A percentile compares a stretch with the other conserved stretches of the same genome.
phyloP scores from a whole-genome alignment of 768 basidiomycete genomes.

The Ramaria sp. region DNA sequence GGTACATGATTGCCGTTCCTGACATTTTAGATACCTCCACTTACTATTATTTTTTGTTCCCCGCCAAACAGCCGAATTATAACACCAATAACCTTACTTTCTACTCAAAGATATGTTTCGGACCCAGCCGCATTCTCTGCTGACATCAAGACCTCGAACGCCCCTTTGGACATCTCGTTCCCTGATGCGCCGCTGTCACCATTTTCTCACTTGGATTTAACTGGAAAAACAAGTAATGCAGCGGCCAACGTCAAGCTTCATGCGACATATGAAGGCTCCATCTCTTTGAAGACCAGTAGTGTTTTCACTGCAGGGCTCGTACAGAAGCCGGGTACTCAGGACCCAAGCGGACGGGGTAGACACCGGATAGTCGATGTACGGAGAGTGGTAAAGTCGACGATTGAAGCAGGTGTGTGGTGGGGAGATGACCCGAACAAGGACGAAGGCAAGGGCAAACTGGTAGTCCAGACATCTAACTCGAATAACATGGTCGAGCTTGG shows the following conservation, averaged over 20 bases:
- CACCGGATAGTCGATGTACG: not conserved
- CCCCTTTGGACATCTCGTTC: slow-evolving; percentile 20
- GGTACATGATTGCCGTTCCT: not conserved
- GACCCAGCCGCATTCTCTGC: slow-evolving; percentile 19
- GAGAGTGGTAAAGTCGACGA: not conserved
- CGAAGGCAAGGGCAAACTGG: not conserved
- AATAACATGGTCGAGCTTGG: not conserved
- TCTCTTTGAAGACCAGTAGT: slow-evolving; percentile 19
- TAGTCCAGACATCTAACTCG: slow-evolving; percentile 2
- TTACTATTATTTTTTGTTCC: not conserved
- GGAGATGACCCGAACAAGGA: slow-evolving; percentile 1
- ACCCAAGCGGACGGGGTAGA: slow-evolving; percentile 3
- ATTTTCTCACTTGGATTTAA: slow-evolving; percentile 21
- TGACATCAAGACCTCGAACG: slow-evolving; percentile 20
- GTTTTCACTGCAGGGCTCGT: not conserved
- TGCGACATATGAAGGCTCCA: slow-evolving; percentile 32
- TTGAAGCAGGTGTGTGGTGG: slow-evolving; percentile 5
- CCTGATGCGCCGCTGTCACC: slow-evolving; percentile 20
- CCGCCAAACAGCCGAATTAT: not conserved
- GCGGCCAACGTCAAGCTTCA: slow-evolving; percentile 20
- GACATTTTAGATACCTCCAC: not conserved
- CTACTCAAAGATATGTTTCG: not conserved
- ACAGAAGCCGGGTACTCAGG: not conserved
- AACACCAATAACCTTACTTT: slow-evolving; percentile 1
- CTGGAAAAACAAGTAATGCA: slow-evolving; percentile 21